Evolutionary conservation across 139 green algal genomes (phyloP).

Genomic region (Closterium sp.): DNA sequence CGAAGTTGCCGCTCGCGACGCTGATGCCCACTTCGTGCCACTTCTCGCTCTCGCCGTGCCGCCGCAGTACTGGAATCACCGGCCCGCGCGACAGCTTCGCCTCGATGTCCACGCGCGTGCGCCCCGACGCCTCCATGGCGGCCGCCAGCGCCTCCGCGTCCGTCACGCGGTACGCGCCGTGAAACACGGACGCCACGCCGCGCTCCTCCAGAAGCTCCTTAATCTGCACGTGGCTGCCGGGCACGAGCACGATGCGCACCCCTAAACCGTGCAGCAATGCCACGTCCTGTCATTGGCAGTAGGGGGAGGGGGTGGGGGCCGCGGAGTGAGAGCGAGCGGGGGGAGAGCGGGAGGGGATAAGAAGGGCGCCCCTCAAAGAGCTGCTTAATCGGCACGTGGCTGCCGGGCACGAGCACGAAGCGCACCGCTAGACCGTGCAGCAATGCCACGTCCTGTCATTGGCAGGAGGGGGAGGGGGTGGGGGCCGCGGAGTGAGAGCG

Average conservation of each 20-base stretch:
- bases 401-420: conserved; percentile 85
- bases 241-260: conserved; percentile 80
- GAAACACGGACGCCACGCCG: conserved; percentile 49
- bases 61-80: conserved; percentile 77
- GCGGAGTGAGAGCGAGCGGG: neutral
- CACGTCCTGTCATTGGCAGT: conserved; percentile 80
- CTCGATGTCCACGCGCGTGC: conserved; percentile 68
- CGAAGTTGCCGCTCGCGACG: conserved; percentile 84
- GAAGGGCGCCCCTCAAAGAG: neutral
- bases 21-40: conserved; percentile 58
- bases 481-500: neutral
- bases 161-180: conserved; percentile 81
- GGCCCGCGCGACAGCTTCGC: conserved; percentile 70
- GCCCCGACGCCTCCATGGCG: conserved; percentile 71
- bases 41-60: conserved; percentile 71
- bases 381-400: conserved; percentile 65
- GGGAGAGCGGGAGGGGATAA: neutral
- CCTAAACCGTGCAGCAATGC: conserved; percentile 86
- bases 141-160: conserved; percentile 61
- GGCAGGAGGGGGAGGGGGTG: conserved; percentile 10
- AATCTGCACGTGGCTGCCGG: conserved; percentile 73
- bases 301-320: neutral
- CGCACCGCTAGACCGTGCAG: conserved; percentile 84
- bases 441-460: conserved; percentile 75
- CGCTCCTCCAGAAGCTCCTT: conserved; percentile 47